Evolutionary conservation across 2,329 filamentous ascomycete species (phyloP), one percentile per base, ranked within the genome.

Genomic region (Cladophialophora bantiana): DNA sequence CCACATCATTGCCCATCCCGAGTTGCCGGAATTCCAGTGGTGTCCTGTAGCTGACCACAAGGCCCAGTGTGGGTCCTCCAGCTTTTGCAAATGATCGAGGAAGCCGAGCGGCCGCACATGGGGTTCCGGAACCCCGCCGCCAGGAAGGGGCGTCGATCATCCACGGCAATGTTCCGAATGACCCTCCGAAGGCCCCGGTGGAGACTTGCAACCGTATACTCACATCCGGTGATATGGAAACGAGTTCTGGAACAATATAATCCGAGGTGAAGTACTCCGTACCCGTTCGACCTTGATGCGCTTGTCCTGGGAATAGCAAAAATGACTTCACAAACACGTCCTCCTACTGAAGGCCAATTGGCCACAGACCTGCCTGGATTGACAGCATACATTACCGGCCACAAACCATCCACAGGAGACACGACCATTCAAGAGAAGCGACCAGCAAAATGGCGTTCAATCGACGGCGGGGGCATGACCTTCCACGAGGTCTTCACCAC

Each of bases 401-500:
- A 67, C 31, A 54, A 67, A 6, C 59, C 59, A 2, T 31, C n/a
- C 12, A 59, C 20, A 13, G 64, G 64, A 4, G 60, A 55, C 13
- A 67, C 64, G 6, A 67, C 52, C n/a, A 67, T 67, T 18, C 64
- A 67, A 42, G 53, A 62, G 50, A 32, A 36, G 32, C 52, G 59
- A 48, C 59, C 59, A 35, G 64, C 64, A 18, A 50, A 57, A 50
- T 67, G 64, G 64, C 60, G 56, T 38, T 67, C 64, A 1, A 56
- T 67, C 34, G 64, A 67, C 54, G 45, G 50, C 15, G 42, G 62
- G 31, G 67, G 69, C 52, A 62, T 58, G 61, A 20, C 66, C 31
- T 52, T 68, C 56, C 45, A 52, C 32, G 45, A 68, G 58, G 20
- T 66, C 54, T 53, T 40, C 62, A 38, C 61, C 4, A 52, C 18